Evolutionary conservation across 108 stramenopile genomes (phyloP), one percentile per base, ranked within the genome.

Genomic region (Epithemia pelagica): DNA sequence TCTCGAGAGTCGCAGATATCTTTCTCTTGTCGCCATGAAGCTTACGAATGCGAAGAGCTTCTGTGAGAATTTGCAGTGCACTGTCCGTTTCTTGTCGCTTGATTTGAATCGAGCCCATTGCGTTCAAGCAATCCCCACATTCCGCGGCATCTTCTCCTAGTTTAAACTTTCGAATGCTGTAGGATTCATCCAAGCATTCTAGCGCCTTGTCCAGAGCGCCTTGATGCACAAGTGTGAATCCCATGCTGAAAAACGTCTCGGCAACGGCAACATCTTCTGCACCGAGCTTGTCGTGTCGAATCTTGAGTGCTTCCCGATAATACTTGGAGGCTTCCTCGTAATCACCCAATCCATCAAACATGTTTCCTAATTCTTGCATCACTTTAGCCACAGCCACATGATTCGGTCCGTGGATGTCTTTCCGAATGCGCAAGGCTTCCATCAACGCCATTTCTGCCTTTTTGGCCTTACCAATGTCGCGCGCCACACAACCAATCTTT

Each of bases 1-100:
- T 89, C 75, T 85, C 84, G 28, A 92, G 76, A 1, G 90, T 92
- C 28, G 84, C 84, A 28, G 88, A 85, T 8, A 87, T 82, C 65
- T 87, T 89, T 0, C 74, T 63, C 52, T 78, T 74, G 56, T 92
- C 86, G 29, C 75, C 75, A 32, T 83, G 75, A 19, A 68, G 59
- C 52, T 79, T 85, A 29, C 88, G 67, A 10, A 92, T 84, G 32
- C 78, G 80, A 29, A 89, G 82, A 0, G 90, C 82, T 57, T 87
- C 83, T 65, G 73, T 77, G 31, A 89, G 61, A 8, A 79, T 55
- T 19, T 66, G 65, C 0, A 89, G 68, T 19, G 86, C 88, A 20
- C 77, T 75, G 23, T 89, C 82, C 46, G 76, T 78, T 23, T 78
- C 67, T 29, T 84, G 79, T 65, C 72, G 65, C n/a, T 80, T 78